These are phyloP conservation scores for Senna siamea DNA, from an alignment of 306 rosid species.

Conservation along the genomic window DNA sequence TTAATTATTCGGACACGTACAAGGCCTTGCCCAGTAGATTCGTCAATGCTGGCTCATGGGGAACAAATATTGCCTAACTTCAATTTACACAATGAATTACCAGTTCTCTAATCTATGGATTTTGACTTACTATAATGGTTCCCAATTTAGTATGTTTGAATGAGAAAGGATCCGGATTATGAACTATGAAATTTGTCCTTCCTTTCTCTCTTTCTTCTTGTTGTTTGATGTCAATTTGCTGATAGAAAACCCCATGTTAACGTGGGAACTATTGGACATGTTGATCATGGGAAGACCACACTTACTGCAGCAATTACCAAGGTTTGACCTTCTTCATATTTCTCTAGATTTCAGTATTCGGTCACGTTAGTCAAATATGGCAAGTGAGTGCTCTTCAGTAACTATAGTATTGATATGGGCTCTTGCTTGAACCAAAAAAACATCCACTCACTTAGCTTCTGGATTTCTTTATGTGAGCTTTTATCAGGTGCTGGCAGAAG, in stretches of 20 bases:
- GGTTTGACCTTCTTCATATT: conserved; percentile 50
- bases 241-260: conserved; percentile 92
- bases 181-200: neutral
- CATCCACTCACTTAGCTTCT: conserved; percentile 10
- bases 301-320: conserved; percentile 95
- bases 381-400: too few relatives aligned
- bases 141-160: neutral
- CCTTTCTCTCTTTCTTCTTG: neutral
- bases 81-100: too few relatives aligned
- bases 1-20: neutral
- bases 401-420: too few relatives aligned
- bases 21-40: neutral
- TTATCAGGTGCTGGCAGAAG: conserved; percentile 77
- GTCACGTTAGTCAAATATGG: neutral
- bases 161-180: neutral
- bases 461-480: conserved; percentile 7
- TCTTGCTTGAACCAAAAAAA: neutral
- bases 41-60: neutral
- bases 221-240: neutral
- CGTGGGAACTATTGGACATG: conserved; percentile 92
- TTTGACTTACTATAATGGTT: neutral
- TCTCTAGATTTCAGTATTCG: neutral
- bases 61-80: too few relatives aligned
- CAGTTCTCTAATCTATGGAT: neutral
- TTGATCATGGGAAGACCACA: conserved; percentile 96